Evolutionary conservation across 768 basidiomycete species (phyloP), one percentile per base, ranked within the genome.

Genomic region (Albatrellus ellisii): DNA sequence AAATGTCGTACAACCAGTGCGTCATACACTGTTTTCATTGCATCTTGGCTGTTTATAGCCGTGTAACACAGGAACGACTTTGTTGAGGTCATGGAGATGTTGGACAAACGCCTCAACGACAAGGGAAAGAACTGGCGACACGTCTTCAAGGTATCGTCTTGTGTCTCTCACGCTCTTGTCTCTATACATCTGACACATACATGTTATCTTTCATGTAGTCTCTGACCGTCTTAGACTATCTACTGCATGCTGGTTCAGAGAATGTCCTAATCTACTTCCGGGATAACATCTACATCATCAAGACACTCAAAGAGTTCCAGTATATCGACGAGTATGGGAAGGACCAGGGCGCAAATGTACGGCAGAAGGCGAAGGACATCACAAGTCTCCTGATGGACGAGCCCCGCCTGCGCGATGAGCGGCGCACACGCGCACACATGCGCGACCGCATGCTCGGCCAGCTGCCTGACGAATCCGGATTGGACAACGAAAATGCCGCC

Each of bases 111-210:
- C 39, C 66, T 99, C 47, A 91, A 91, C 53, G 95, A 99, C 67
- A 98, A 95, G 69, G 95, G 95, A 27, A 98, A 98, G 76, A 97
- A 98, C 55, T 99, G 95, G 95, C 75, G 94, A 40, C 95, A 99
- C 68, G 94, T 98, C 44, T 98, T 95, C 75, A 98, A 98, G 72
- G 89, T 80, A 43, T 45, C 69, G 46, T 17, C 32, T 8, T 25
- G 1, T 29, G 27, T 24, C n/a, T 24, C 27, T 4, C 41, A 26
- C 24, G 20, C 25, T 40, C 17, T 15, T 18, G n/a, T 32, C 9
- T 20, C 12, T n/a, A n/a, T n/a, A n/a, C n/a, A n/a, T n/a, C n/a
- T 28, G 27, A 31, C 26, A 17, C 17, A 18, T 43, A 11, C 33
- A 32, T 22, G 26, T 26, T 22, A 9, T 5, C n/a, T 31, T 42